Evolutionary conservation across 2,329 filamentous ascomycete genomes (phyloP), one percentile per base, ranked within the genome.

Genomic region (Macroventuria anomochaeta): DNA sequence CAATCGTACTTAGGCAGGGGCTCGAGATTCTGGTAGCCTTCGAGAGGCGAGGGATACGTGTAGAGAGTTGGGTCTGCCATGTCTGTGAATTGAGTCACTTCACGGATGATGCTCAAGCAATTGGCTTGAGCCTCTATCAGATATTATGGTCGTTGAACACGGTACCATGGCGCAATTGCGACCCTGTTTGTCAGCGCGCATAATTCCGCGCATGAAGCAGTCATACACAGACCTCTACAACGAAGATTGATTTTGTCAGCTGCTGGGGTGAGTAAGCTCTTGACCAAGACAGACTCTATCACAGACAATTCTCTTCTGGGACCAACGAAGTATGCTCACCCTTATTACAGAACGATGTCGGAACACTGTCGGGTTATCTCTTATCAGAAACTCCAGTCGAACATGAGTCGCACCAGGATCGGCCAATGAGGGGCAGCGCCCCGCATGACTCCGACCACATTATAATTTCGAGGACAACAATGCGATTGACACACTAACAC

Each of bases 11-110:
- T 75, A 7, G 85, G 73, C 5, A 88, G 72, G 20, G 85, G 80
- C 21, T 80, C 74, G n/a, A 81, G 80, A 42, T 80, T 72, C 62
- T 85, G 80, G 65, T 83, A 88, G 17, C 84, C 85, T 21, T 77
- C 73, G 2, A 88, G 72, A 12, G 86, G 86, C 13, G 82, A 86
- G 1, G 81, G 76, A 64, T 83, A 85, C 1, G 74, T 77, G 57
- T 80, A 80, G 3, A 73, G 66, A 51, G 72, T 74, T 11, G 75
- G 74, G 42, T 77, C 76, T 5, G 76, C 61, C 77, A 79, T 79
- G 7, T 10, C 34, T 23, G 7, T 40, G 10, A 28, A 21, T 38
- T 42, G 51, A 38, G 57, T 34, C 58, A 21, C 15, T 25, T 28
- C 51, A 60, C 54, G 48, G 41, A 39, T 52, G 18, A 31, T 3